These are phyloP conservation scores for Tulasnella sp. DNA, from an alignment of 768 basidiomycete genomes.

Conservation along the genomic window DNA sequence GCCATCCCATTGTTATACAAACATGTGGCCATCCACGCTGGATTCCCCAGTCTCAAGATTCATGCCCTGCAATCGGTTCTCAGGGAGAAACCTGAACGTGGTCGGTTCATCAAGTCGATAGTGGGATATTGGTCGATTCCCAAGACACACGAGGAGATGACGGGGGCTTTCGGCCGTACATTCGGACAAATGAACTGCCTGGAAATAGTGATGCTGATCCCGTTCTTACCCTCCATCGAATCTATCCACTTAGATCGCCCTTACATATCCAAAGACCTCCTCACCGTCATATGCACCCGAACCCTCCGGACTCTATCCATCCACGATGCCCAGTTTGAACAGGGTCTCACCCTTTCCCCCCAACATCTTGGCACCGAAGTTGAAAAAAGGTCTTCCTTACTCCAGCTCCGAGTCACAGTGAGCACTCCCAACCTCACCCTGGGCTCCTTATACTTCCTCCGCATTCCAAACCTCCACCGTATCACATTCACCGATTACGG, in stretches of 20 bases:
- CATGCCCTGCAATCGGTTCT: background rate
- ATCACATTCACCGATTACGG: background rate
- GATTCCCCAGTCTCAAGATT: background rate
- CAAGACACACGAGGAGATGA: background rate
- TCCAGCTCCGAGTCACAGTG: background rate
- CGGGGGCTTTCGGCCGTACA: background rate
- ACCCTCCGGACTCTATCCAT: background rate
- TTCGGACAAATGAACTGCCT: background rate
- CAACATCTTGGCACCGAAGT: background rate
- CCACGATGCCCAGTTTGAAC: background rate
- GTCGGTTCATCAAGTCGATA: background rate
- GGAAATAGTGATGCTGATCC: background rate
- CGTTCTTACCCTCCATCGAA: background rate
- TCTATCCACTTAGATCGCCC: background rate
- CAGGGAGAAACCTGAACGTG: background rate
- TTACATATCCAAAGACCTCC: background rate
- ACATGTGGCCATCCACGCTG: background rate
- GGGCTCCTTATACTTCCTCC: background rate
- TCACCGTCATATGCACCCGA: background rate
- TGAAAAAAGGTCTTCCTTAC: background rate
- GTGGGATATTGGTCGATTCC: background rate
- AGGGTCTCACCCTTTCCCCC: background rate
- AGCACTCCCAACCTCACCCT: background rate
- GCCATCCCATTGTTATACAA: background rate
- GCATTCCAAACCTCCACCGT: background rate